These are phyloP conservation scores for Knoxdaviesia proteae DNA, from an alignment of 2,329 filamentous ascomycete genomes.

Conservation along the genomic window DNA sequence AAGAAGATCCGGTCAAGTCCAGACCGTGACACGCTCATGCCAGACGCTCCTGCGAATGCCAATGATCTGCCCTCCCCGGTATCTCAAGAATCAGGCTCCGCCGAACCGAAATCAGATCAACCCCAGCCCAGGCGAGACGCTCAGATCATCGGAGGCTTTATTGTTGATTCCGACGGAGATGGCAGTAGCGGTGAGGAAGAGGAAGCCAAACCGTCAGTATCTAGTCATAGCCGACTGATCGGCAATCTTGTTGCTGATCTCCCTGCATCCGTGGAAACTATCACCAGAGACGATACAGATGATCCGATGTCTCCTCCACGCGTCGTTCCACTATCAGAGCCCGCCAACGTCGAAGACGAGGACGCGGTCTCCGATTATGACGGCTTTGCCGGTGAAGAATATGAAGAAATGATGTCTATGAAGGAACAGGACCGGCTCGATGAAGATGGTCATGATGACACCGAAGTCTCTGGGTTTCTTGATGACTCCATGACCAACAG, in stretches of 20 bases:
- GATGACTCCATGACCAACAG: conserved; percentile 10
- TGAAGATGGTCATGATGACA: conserved; percentile 32
- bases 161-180: conserved; percentile 47
- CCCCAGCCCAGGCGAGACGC: conserved; percentile 3
- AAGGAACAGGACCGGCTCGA: conserved; percentile 51
- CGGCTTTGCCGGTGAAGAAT: conserved; percentile 39
- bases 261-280: conserved; percentile 2
- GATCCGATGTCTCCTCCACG: too few relatives aligned
- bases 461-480: conserved; percentile 11
- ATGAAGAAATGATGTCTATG: conserved; percentile 48
- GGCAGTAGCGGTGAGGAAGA: conserved; percentile 11
- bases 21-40: too few relatives aligned
- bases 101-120: too few relatives aligned
- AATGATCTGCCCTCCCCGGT: too few relatives aligned
- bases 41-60: too few relatives aligned
- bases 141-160: conserved; percentile 19
- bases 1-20: too few relatives aligned
- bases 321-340: too few relatives aligned
- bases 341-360: conserved; percentile 10
- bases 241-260: too few relatives aligned
- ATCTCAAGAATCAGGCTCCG: too few relatives aligned
- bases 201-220: too few relatives aligned
- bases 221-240: too few relatives aligned
- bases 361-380: conserved; percentile 33
- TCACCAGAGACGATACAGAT: background rate